Evolutionary conservation across 176 grass and related monocot species (phyloP).

Genomic region (Triticum monococcum): DNA sequence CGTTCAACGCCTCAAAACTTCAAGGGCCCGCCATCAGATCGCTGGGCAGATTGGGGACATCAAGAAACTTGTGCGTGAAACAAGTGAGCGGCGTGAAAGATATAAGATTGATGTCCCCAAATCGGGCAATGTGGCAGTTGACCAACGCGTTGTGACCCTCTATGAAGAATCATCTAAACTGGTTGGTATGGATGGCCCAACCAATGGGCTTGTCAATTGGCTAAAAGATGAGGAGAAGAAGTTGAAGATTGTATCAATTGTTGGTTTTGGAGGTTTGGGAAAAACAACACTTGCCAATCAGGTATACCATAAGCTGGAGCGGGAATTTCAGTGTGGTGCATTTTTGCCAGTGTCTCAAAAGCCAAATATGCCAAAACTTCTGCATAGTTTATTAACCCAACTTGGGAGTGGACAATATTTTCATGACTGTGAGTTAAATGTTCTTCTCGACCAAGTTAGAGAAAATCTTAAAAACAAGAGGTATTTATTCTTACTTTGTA

Average conservation of each 20-base stretch:
- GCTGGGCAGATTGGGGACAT: neutral
- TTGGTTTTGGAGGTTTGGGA: neutral
- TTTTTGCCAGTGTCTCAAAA: neutral
- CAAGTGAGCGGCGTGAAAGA: neutral
- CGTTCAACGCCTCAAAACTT: neutral
- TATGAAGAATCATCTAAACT: no score
- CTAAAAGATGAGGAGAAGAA: no score
- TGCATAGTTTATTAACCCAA: conserved; percentile 1
- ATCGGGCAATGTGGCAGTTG: neutral
- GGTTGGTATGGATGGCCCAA: no score
- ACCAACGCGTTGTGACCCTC: neutral
- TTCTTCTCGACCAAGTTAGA: neutral
- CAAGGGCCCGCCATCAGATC: neutral
- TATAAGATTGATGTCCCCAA: neutral
- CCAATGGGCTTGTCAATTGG: no score
- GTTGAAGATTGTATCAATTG: neutral
- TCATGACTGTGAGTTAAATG: neutral
- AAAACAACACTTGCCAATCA: conserved; percentile 11
- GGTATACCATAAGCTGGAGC: neutral
- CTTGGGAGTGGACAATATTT: neutral
- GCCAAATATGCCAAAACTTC: neutral
- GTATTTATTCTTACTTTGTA: neutral
- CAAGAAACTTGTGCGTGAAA: neutral
- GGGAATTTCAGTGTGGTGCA: neutral
- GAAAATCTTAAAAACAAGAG: neutral